phyloP scores from a whole-genome alignment of 176 grass and related monocot species.

The Pharus latifolius region DNA sequence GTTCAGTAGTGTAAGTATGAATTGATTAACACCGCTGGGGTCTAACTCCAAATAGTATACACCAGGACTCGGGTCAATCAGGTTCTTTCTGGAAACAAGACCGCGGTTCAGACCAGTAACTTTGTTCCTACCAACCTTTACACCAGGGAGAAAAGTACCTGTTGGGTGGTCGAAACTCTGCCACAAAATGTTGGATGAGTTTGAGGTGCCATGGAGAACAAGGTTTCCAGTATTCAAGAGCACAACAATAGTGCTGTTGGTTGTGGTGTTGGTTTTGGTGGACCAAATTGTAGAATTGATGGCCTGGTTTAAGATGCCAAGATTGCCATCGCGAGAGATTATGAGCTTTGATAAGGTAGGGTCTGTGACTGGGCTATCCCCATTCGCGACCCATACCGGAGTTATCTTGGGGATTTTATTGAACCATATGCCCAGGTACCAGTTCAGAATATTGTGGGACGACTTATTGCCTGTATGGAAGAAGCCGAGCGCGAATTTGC shows the following conservation, averaged over 20 bases:
- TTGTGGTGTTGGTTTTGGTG: slow-evolving; percentile 1
- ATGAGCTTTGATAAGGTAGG: background rate
- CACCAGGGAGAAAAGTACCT: slow-evolving; percentile 17
- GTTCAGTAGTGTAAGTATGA: slow-evolving; percentile 4
- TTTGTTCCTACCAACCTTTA: slow-evolving; percentile 39
- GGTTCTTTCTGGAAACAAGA: slow-evolving; percentile 25
- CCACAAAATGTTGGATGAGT: slow-evolving; percentile 31
- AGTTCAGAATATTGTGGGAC: background rate
- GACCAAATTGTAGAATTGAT: slow-evolving; percentile 26
- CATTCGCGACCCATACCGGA: slow-evolving; percentile 20
- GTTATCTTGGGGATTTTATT: slow-evolving; percentile 6
- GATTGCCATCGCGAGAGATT: slow-evolving; percentile 18
- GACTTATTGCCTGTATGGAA: slow-evolving; percentile 1
- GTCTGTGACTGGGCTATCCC: slow-evolving; percentile 1
- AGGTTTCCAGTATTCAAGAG: slow-evolving; percentile 34
- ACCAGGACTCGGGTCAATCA: slow-evolving; percentile 17
- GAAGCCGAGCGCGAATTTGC: slow-evolving; percentile 57
- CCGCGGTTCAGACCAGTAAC: slow-evolving; percentile 5
- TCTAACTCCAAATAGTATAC: slow-evolving; percentile 3
- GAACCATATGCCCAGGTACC: slow-evolving; percentile 29
- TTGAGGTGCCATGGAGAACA: slow-evolving; percentile 13
- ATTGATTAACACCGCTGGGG: background rate
- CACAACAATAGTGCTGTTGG: slow-evolving; percentile 1
- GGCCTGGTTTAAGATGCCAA: background rate
- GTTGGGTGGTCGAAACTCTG: slow-evolving; percentile 63